These are phyloP conservation scores for Cadophora malorum DNA, from an alignment of 2,329 filamentous ascomycete genomes.

Conservation along the genomic window DNA sequence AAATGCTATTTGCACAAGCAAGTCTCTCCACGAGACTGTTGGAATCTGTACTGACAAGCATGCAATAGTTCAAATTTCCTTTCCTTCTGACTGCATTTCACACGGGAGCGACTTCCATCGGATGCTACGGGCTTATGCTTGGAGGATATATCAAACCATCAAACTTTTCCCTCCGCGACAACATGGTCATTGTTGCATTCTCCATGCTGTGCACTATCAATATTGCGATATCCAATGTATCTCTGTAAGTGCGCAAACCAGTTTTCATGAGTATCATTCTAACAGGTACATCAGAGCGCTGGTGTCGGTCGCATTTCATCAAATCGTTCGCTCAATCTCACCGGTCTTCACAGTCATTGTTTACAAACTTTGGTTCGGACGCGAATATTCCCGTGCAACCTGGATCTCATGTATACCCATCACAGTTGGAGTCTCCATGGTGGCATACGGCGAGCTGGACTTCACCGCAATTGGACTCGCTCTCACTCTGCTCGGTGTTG, in stretches of 20 bases:
- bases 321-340: slow-evolving; percentile 66
- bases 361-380: slow-evolving; percentile 61
- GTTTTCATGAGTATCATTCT: not conserved
- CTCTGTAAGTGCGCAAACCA: slow-evolving; percentile 51
- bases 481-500: slow-evolving; percentile 59
- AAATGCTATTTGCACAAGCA: slow-evolving; percentile 19
- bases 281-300: slow-evolving; percentile 48
- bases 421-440: slow-evolving; percentile 63
- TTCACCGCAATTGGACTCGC: slow-evolving; percentile 64
- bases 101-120: slow-evolving; percentile 61
- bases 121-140: slow-evolving; percentile 59
- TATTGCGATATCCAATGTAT: slow-evolving; percentile 69
- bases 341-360: slow-evolving; percentile 68
- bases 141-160: slow-evolving; percentile 60
- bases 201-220: slow-evolving; percentile 68
- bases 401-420: slow-evolving; percentile 67
- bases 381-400: slow-evolving; percentile 60
- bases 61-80: slow-evolving; percentile 60
- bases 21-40: not conserved
- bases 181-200: slow-evolving; percentile 62
- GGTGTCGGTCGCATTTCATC: slow-evolving; percentile 71
- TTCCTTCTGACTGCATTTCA: slow-evolving; percentile 67
- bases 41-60: not conserved
- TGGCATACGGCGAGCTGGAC: slow-evolving; percentile 67
- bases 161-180: slow-evolving; percentile 57